phyloP scores from a whole-genome alignment of 768 basidiomycete genomes.

The Coprinopsis marcescibilis region DNA sequence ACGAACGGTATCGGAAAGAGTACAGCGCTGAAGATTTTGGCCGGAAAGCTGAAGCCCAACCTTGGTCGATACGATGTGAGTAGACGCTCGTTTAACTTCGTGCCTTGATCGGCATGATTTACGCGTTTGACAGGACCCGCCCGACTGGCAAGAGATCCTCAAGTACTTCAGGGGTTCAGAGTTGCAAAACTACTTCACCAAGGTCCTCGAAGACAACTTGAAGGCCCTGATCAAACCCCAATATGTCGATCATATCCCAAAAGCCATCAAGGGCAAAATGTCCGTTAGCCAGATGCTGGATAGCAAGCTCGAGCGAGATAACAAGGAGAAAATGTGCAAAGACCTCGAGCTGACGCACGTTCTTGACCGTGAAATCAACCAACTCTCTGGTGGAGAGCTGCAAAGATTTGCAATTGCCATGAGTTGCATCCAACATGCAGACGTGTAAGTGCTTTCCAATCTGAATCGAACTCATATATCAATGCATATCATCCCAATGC shows the following conservation, averaged over 20 bases:
- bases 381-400: slow-evolving; percentile 94
- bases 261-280: slow-evolving; percentile 86
- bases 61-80: slow-evolving; percentile 92
- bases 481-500: slow-evolving; percentile 7
- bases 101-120: slow-evolving; percentile 7
- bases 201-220: slow-evolving; percentile 96
- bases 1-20: slow-evolving; percentile 99
- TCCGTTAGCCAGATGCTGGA: slow-evolving; percentile 91
- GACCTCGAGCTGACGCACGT: slow-evolving; percentile 87
- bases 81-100: slow-evolving; percentile 9
- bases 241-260: slow-evolving; percentile 98
- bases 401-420: slow-evolving; percentile 98
- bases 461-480: neutral
- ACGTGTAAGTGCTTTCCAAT: slow-evolving; percentile 62
- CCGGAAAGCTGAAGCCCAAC: slow-evolving; percentile 97
- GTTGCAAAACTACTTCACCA: slow-evolving; percentile 99
- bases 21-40: slow-evolving; percentile 93
- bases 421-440: slow-evolving; percentile 90
- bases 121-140: too few relatives aligned
- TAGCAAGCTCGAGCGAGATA: slow-evolving; percentile 81
- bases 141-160: slow-evolving; percentile 98
- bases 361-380: slow-evolving; percentile 74
- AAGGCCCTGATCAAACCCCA: slow-evolving; percentile 99
- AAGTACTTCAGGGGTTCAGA: slow-evolving; percentile 99
- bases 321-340: slow-evolving; percentile 80